phyloP scores from a whole-genome alignment of 257 asterid species.

The Rubia yunnanensis region DNA sequence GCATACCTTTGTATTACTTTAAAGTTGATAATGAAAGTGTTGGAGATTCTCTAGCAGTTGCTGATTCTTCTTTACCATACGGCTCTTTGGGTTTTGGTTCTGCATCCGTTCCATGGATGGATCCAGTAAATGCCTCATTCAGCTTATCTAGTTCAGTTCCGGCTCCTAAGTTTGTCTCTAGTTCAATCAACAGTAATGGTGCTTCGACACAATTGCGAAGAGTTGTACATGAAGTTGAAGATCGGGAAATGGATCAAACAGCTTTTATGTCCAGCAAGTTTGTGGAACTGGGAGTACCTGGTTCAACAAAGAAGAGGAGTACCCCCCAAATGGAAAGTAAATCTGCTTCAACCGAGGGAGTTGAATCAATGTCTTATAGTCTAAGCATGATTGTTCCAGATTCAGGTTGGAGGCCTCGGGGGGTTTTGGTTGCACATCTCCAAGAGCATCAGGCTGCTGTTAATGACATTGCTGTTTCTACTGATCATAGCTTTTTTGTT shows the following conservation, averaged over 20 bases:
- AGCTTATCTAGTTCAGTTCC: conserved; percentile 73
- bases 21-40: conserved; percentile 65
- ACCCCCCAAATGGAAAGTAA: conserved; percentile 45
- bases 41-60: conserved; percentile 37
- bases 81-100: conserved; percentile 73
- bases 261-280: conserved; percentile 43
- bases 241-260: conserved; percentile 70
- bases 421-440: conserved; percentile 96
- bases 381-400: conserved; percentile 78
- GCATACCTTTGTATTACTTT: conserved; percentile 85
- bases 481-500: conserved; percentile 92
- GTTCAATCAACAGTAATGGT: conserved; percentile 67
- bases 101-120: conserved; percentile 91
- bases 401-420: conserved; percentile 99
- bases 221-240: conserved; percentile 98
- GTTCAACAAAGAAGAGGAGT: conserved; percentile 39
- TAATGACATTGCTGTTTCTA: conserved; percentile 80
- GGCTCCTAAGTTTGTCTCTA: conserved; percentile 70
- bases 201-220: conserved; percentile 70
- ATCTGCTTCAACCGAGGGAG: conserved; percentile 44
- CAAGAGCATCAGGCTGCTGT: conserved; percentile 96
- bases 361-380: conserved; percentile 51
- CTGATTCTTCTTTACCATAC: conserved; percentile 56
- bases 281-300: conserved; percentile 55
- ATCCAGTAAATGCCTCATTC: conserved; percentile 71